Conservation (phyloP, 768 basidiomycete genomes). For the Amyloporia xantha region DNA sequence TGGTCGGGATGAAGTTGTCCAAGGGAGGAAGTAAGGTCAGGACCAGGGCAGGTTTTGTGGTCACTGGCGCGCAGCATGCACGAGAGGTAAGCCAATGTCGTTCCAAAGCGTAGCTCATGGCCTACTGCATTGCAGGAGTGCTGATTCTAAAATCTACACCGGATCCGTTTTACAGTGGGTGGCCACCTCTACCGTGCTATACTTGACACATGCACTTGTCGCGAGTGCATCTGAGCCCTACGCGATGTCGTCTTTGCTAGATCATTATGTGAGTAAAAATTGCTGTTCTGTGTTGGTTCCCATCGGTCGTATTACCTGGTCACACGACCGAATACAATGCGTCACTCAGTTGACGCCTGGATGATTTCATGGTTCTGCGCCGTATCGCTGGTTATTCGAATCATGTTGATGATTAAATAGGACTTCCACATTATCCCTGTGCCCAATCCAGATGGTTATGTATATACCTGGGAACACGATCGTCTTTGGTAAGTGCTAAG, state of each 20-base stretch:
- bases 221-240: constrained; percentile 38
- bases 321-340: background rate
- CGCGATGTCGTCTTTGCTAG: constrained; percentile 44
- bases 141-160: too few relatives aligned
- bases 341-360: background rate
- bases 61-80: constrained; percentile 70
- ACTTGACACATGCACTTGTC: constrained; percentile 66
- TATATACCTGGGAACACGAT: constrained; percentile 64
- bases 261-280: constrained; percentile 44
- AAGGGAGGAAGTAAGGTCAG: constrained; percentile 13
- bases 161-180: constrained; percentile 80
- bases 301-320: background rate
- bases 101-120: constrained; percentile 1
- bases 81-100: constrained; percentile 48
- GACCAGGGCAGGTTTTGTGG: constrained; percentile 44
- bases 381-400: too few relatives aligned
- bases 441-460: constrained; percentile 70
- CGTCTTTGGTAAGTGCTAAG: constrained; percentile 46
- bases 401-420: constrained; percentile 22
- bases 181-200: constrained; percentile 65
- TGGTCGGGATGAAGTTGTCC: constrained; percentile 47
- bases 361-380: background rate
- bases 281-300: background rate
- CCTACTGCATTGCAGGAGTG: background rate
- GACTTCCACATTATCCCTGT: constrained; percentile 64